These are phyloP conservation scores for Myriosclerotinia duriaeana DNA, from an alignment of 2,329 filamentous ascomycete species.

Conservation along the genomic window DNA sequence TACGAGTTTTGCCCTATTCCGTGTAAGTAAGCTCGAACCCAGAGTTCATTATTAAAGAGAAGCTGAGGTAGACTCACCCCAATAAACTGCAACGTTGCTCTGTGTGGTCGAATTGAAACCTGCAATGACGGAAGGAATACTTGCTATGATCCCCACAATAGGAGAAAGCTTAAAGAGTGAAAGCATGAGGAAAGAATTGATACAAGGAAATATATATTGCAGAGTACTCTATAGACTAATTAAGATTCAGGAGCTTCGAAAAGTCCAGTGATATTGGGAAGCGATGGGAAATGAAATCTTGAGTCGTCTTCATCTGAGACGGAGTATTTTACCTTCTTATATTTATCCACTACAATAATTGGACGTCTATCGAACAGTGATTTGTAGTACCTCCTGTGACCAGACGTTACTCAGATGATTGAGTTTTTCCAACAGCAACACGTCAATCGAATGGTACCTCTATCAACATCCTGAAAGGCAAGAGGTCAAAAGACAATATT, in stretches of 20 bases:
- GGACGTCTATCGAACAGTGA: neutral
- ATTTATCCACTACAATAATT: neutral
- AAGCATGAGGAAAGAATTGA: neutral
- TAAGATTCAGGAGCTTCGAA: neutral
- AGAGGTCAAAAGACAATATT: conserved; percentile 11
- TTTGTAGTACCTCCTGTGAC: neutral
- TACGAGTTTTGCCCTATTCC: conserved; percentile 59
- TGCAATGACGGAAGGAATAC: conserved; percentile 42
- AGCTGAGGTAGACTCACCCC: conserved; percentile 49
- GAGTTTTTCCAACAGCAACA: neutral
- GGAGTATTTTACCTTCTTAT: neutral
- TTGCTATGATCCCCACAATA: conserved; percentile 38
- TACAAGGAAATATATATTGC: neutral
- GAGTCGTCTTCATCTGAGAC: neutral
- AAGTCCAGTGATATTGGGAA: neutral
- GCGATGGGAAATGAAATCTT: neutral
- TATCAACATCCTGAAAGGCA: neutral
- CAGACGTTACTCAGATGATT: conserved; percentile 3
- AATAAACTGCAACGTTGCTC: conserved; percentile 64
- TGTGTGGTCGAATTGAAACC: conserved; percentile 47
- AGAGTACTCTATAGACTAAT: neutral
- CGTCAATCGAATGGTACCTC: neutral
- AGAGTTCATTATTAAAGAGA: neutral
- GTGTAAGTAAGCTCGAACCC: conserved; percentile 22
- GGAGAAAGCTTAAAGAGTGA: conserved; percentile 24